These are phyloP conservation scores for Aspergillus novoparasiticus DNA, from an alignment of 2,329 filamentous ascomycete species.

Conservation along the genomic window DNA sequence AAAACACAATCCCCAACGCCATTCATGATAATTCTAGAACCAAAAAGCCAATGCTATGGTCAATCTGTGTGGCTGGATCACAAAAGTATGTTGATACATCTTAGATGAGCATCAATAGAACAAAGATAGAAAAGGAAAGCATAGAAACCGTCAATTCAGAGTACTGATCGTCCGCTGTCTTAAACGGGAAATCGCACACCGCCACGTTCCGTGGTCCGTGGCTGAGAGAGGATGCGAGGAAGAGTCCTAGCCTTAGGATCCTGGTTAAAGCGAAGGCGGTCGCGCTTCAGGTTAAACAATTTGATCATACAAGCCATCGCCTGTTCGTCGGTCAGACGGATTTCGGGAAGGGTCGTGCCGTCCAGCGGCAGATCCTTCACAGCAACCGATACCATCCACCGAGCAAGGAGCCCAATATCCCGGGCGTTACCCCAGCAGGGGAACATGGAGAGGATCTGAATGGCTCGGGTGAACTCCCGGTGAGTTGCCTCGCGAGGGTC, in stretches of 20 bases:
- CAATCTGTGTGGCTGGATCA: slow-evolving; percentile 1
- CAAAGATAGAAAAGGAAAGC: not conserved
- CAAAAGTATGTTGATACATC: slow-evolving; percentile 1
- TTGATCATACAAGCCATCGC: slow-evolving; percentile 24
- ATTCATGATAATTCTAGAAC: not conserved
- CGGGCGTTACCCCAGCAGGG: slow-evolving; percentile 25
- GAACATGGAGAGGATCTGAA: slow-evolving; percentile 25
- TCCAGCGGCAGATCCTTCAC: slow-evolving; percentile 20
- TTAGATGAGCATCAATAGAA: slow-evolving; percentile 1
- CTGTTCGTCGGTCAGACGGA: slow-evolving; percentile 20
- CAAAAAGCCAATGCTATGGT: not conserved
- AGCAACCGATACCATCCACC: slow-evolving; percentile 23
- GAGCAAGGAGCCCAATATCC: slow-evolving; percentile 20
- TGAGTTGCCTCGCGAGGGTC: slow-evolving; percentile 18
- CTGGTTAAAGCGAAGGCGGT: slow-evolving; percentile 22
- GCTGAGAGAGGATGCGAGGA: slow-evolving; percentile 22
- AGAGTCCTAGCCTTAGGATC: slow-evolving; percentile 22
- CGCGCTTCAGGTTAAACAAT: slow-evolving; percentile 23
- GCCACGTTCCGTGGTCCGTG: slow-evolving; percentile 16
- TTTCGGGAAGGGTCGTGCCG: slow-evolving; percentile 4
- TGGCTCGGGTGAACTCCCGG: slow-evolving; percentile 23
- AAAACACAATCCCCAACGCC: not conserved
- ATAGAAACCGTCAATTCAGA: not conserved
- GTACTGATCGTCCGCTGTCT: not conserved
- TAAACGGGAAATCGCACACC: slow-evolving; percentile 23